These are phyloP conservation scores for Mediolabrus comicus DNA, from an alignment of 108 stramenopile genomes.

Conservation along the genomic window DNA sequence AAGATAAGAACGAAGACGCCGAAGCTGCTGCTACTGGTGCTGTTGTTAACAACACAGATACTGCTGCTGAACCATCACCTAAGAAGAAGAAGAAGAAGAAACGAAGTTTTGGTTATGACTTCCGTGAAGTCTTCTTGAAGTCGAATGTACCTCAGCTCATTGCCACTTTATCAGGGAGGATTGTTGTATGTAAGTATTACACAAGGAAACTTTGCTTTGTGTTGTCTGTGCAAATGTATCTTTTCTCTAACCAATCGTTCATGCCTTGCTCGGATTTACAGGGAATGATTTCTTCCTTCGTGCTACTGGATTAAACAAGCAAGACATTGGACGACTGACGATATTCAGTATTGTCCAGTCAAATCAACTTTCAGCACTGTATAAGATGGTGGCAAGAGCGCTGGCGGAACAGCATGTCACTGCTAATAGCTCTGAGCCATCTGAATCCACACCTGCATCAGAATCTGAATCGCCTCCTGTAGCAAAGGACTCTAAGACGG, in stretches of 20 bases:
- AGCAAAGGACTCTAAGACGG: neutral
- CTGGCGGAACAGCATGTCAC: slow-evolving; percentile 25
- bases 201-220: neutral
- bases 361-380: slow-evolving; percentile 70
- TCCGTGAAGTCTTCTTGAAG: slow-evolving; percentile 73
- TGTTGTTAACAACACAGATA: no score
- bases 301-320: slow-evolving; percentile 55
- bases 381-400: slow-evolving; percentile 70
- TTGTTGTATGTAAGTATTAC: slow-evolving; percentile 57
- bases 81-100: slow-evolving; percentile 51
- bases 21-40: neutral
- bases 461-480: no score
- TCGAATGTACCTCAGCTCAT: slow-evolving; percentile 82
- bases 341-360: slow-evolving; percentile 81
- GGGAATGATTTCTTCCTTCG: slow-evolving; percentile 77
- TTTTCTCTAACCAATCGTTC: neutral
- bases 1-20: neutral
- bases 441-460: neutral
- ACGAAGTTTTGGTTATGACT: slow-evolving; percentile 64
- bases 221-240: neutral
- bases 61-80: no score
- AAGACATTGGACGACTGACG: slow-evolving; percentile 59
- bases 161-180: slow-evolving; percentile 72
- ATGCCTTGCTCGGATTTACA: neutral
- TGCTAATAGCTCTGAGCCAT: neutral